phyloP scores from a whole-genome alignment of 805 yeast species.

The Candida nonsorbophila region DNA sequence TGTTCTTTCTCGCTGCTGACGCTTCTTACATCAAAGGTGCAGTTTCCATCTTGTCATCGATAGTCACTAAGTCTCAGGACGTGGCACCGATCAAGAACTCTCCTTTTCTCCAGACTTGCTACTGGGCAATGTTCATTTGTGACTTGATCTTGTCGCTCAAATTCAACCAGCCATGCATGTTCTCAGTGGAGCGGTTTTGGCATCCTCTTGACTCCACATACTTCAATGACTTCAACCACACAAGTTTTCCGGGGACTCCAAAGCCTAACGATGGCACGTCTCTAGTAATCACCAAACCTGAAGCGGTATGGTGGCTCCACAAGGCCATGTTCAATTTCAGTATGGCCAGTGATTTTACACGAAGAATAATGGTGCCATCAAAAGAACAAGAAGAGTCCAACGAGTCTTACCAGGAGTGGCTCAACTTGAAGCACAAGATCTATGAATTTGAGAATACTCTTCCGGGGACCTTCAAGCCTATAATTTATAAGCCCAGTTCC shows the following conservation, averaged over 20 bases:
- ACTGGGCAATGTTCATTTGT: slow-evolving; percentile 31
- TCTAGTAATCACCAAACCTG: slow-evolving; percentile 9
- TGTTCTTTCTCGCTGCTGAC: slow-evolving; percentile 32
- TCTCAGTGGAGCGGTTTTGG: slow-evolving; percentile 28
- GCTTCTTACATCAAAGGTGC: slow-evolving; percentile 35
- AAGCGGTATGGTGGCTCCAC: slow-evolving; percentile 31
- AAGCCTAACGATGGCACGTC: slow-evolving; percentile 1
- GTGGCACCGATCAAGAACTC: slow-evolving; percentile 16
- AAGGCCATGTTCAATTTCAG: slow-evolving; percentile 22
- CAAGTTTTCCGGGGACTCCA: background rate
- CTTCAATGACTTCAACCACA: slow-evolving; percentile 13
- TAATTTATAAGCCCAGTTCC: slow-evolving; percentile 21
- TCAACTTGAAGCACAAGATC: slow-evolving; percentile 16
- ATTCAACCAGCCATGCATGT: slow-evolving; percentile 24
- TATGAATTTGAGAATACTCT: slow-evolving; percentile 23
- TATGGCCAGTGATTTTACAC: slow-evolving; percentile 23
- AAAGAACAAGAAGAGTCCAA: slow-evolving; percentile 19
- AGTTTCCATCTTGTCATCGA: slow-evolving; percentile 23
- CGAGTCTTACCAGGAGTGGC: slow-evolving; percentile 20
- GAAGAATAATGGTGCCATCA: slow-evolving; percentile 19
- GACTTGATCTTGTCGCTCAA: slow-evolving; percentile 31
- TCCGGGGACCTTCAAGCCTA: slow-evolving; percentile 27
- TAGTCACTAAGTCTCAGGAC: slow-evolving; percentile 14
- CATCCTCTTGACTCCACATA: slow-evolving; percentile 24
- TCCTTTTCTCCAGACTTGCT: slow-evolving; percentile 27